phyloP scores from a whole-genome alignment of 2,329 filamentous ascomycete species.

The Aspergillus fischeri region DNA sequence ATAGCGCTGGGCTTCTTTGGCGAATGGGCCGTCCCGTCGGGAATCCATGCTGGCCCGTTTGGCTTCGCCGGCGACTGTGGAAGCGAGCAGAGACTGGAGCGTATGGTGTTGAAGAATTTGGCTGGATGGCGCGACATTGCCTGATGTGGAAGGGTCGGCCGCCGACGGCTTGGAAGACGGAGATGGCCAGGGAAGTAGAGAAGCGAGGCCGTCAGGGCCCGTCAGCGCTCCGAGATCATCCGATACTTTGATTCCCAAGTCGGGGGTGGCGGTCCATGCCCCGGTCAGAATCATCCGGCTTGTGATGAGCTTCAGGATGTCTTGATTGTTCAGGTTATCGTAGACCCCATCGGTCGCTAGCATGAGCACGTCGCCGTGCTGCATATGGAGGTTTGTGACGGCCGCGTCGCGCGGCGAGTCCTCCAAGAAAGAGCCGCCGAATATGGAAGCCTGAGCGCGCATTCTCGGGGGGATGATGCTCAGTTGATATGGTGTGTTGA shows the following conservation, averaged over 20 bases:
- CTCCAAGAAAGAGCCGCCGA: constrained; percentile 75
- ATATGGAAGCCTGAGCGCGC: constrained; percentile 73
- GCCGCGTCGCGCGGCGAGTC: constrained; percentile 83
- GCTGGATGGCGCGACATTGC: constrained; percentile 10
- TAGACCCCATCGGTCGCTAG: constrained; percentile 94
- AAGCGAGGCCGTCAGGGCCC: constrained; percentile 41
- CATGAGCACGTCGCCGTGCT: constrained; percentile 88
- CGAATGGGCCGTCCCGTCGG: constrained; percentile 85
- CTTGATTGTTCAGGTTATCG: constrained; percentile 90
- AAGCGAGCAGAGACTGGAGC: constrained; percentile 74
- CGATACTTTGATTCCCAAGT: constrained; percentile 60
- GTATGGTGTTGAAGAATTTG: constrained; percentile 36
- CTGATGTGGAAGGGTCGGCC: constrained; percentile 3
- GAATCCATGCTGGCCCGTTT: constrained; percentile 79
- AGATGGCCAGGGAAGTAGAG: constrained; percentile 14
- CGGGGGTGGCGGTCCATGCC: constrained; percentile 65
- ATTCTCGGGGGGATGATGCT: constrained; percentile 80
- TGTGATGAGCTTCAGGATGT: constrained; percentile 77
- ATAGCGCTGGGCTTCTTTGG: constrained; percentile 84
- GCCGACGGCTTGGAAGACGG: neutral
- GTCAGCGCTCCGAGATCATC: constrained; percentile 56
- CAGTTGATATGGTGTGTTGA: constrained; percentile 96
- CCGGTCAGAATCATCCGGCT: constrained; percentile 67
- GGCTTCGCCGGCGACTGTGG: constrained; percentile 73
- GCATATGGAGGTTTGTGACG: constrained; percentile 68